Evolutionary conservation across 192 early-diverging fungal species (phyloP), one percentile per base, ranked within the genome.

Genomic region (Chytriomyces confervae): DNA sequence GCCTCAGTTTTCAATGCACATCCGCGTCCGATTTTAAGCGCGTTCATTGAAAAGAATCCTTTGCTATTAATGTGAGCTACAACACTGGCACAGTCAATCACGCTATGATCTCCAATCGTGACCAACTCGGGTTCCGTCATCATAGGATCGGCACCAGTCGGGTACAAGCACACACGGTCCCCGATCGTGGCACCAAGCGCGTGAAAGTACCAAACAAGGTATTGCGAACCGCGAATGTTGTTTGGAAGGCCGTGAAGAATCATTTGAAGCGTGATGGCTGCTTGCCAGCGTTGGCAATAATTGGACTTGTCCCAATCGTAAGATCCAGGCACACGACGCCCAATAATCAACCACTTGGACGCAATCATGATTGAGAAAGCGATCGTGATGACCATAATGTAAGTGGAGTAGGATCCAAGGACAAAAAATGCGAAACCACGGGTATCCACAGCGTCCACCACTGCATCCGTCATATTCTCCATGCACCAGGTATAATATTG

Each of bases 41-140:
- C 78, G 65, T 86, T 86, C 36, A 86, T 69, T 27, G 69, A 75
- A 75, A 86, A 86, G 70, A 81, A 77, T 29, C 85, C 85, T 49
- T 73, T 71, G 49, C 68, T 77, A 66, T 86, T 86, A 63, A 86
- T 64, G 74, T 86, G 85, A 63, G 73, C 69, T 20, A 86, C 69
- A 10, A 86, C 44, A 36, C 77, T 80, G 20, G 85, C 85, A 61
- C 78, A 62, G 76, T 86, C 85, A 45, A 86, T 69, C 45, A 72
- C 69, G 20, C 61, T 79, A 53, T 79, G 77, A 47, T 85, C 66
- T 46, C 81, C 83, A 60, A 86, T 68, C 23, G 77, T 85, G 50
- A 86, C 72, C 9, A 86, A 63, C 45, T 86, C 85, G 23, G 85
- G 79, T 66, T 86, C 85, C 27, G 85, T 86, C 80, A 86, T 83